A percentile compares a stretch with the other conserved stretches of the same genome.
Conservation (phyloP, 805 yeast genomes). For the Wickerhamiella dianesei region DNA sequence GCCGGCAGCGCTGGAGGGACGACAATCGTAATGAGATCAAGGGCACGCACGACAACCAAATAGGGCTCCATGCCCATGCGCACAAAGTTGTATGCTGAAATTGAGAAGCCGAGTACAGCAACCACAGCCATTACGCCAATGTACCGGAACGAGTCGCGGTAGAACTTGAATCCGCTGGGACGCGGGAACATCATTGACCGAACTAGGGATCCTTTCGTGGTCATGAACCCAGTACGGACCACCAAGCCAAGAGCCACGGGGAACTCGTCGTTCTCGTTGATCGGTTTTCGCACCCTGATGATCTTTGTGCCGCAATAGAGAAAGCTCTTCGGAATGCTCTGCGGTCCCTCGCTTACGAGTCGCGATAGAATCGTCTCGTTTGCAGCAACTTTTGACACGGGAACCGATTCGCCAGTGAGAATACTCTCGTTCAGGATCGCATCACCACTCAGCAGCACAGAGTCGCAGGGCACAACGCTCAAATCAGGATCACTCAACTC, state of each 20-base stretch:
- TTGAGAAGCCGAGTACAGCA: constrained; percentile 71
- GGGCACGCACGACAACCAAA: constrained; percentile 70
- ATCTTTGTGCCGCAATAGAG: constrained; percentile 83
- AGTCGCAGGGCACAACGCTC: constrained; percentile 71
- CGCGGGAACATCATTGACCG: constrained; percentile 95
- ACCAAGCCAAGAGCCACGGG: constrained; percentile 80
- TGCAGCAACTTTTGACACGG: constrained; percentile 72
- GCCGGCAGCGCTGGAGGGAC: constrained; percentile 99
- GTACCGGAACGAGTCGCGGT: constrained; percentile 86
- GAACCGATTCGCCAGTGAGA: constrained; percentile 97
- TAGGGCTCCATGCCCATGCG: constrained; percentile 55
- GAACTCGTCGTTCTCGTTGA: constrained; percentile 33
- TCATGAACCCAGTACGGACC: constrained; percentile 80
- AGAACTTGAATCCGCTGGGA: constrained; percentile 85
- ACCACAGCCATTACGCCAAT: constrained; percentile 87
- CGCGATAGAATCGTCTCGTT: constrained; percentile 41
- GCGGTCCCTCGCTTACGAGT: constrained; percentile 36
- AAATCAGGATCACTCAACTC: constrained; percentile 83
- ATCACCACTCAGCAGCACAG: constrained; percentile 76
- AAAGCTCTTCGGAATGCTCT: constrained; percentile 25
- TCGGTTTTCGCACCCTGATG: constrained; percentile 65
- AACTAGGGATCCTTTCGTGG: constrained; percentile 87
- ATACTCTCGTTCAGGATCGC: constrained; percentile 95
- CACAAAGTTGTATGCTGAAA: constrained; percentile 73
- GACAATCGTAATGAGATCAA: constrained; percentile 89